A percentile compares a stretch with the other conserved stretches of the same genome.
Conservation (phyloP, 768 basidiomycete genomes). For the Hortiboletus flavorubellus region DNA sequence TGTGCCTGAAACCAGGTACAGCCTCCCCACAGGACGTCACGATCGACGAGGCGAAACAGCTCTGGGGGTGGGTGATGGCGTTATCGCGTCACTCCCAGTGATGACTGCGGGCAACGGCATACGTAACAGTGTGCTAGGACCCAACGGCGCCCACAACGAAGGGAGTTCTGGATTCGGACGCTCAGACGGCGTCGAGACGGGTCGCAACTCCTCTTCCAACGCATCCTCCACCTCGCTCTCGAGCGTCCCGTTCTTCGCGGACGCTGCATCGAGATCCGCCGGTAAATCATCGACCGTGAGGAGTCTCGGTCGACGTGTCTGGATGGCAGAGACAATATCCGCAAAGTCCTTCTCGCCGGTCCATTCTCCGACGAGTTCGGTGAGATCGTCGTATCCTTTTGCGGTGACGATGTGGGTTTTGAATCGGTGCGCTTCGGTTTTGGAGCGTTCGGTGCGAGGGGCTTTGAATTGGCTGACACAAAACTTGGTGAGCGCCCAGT, state of each 20-base stretch:
- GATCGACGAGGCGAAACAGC: conserved; percentile 11
- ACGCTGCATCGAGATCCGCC: background rate
- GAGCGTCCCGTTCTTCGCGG: background rate
- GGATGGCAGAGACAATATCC: conserved; percentile 50
- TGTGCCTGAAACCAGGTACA: background rate
- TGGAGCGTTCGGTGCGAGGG: conserved; percentile 50
- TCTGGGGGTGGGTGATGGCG: conserved; percentile 41
- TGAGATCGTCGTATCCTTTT: conserved; percentile 59
- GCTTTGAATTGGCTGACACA: conserved; percentile 82
- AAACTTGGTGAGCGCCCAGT: conserved; percentile 86
- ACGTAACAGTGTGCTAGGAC: conserved; percentile 38
- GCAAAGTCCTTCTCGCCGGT: conserved; percentile 61
- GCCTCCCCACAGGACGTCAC: background rate
- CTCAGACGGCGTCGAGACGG: conserved; percentile 43
- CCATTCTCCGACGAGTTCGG: conserved; percentile 49
- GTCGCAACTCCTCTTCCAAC: conserved; percentile 31
- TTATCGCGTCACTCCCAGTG: conserved; percentile 43
- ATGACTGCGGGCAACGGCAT: conserved; percentile 38
- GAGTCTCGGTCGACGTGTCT: conserved; percentile 21
- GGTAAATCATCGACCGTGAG: conserved; percentile 13
- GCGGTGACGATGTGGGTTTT: conserved; percentile 53
- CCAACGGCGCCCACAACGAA: conserved; percentile 39
- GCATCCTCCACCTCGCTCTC: background rate
- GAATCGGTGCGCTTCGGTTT: conserved; percentile 54
- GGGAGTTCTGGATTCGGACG: conserved; percentile 62